These are phyloP conservation scores for Blastobotrys illinoisensis DNA, from an alignment of 1,139 yeast genomes.

Conservation along the genomic window DNA sequence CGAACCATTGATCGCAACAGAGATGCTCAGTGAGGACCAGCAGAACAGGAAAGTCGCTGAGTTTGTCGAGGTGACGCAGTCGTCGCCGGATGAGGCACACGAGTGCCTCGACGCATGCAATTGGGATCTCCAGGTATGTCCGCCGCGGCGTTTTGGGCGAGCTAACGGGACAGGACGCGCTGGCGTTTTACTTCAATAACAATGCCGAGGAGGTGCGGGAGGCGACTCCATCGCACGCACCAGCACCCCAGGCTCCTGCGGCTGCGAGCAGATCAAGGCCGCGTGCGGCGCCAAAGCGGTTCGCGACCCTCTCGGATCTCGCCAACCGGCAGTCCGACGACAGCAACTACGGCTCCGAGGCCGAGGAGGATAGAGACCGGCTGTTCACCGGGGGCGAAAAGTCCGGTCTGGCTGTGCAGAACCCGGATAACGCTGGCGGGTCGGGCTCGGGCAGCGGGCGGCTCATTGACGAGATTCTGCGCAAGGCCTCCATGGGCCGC, in stretches of 20 bases:
- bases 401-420: conserved; percentile 88
- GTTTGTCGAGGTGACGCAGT: conserved; percentile 48
- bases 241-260: conserved; percentile 4
- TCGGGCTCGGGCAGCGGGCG: conserved; percentile 21
- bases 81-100: conserved; percentile 42
- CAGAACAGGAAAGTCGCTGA: conserved; percentile 40
- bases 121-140: conserved; percentile 35
- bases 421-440: conserved; percentile 56
- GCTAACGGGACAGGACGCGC: conserved; percentile 3
- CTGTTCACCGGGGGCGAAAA: conserved; percentile 95
- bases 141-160: background rate
- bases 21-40: conserved; percentile 13
- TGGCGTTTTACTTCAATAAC: conserved; percentile 3
- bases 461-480: conserved; percentile 52
- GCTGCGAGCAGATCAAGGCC: background rate
- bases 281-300: conserved; percentile 18
- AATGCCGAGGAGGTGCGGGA: conserved; percentile 3
- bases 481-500: conserved; percentile 49
- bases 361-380: conserved; percentile 60
- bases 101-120: conserved; percentile 38
- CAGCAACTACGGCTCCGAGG: conserved; percentile 29
- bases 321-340: conserved; percentile 16
- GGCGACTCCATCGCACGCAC: conserved; percentile 1
- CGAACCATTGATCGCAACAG: background rate
- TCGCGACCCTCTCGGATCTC: conserved; percentile 41